phyloP scores from a whole-genome alignment of 352 stramenopile species.

The Phytophthora europaea region DNA sequence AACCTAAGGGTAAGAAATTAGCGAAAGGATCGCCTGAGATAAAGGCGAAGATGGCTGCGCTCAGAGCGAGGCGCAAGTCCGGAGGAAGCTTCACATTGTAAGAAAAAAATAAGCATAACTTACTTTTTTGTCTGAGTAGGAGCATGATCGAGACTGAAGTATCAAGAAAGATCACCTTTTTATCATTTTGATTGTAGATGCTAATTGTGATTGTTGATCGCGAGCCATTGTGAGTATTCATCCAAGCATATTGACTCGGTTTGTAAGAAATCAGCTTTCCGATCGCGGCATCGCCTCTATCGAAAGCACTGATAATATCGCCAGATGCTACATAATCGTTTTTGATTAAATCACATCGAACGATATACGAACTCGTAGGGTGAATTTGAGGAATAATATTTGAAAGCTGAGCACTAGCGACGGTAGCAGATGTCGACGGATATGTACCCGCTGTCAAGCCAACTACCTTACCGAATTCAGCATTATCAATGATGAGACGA shows the following conservation, averaged over 20 bases:
- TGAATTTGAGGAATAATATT: conserved; percentile 19
- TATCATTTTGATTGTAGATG: conserved; percentile 28
- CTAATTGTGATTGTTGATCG: conserved; percentile 9
- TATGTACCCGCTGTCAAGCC: conserved; percentile 15
- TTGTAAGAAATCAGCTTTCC: conserved; percentile 18
- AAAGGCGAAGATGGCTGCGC: not conserved
- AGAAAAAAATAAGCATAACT: conserved; percentile 6
- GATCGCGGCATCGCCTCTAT: conserved; percentile 10
- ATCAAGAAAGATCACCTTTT: conserved; percentile 5
- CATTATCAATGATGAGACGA: conserved; percentile 27
- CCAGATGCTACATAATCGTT: conserved; percentile 26
- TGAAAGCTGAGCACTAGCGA: not conserved
- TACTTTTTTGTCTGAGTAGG: conserved; percentile 13
- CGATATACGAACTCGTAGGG: conserved; percentile 11
- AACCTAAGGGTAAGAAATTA: not conserved
- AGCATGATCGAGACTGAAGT: conserved; percentile 14
- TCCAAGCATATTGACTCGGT: conserved; percentile 24
- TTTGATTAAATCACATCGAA: conserved; percentile 31
- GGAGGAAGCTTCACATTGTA: conserved; percentile 11
- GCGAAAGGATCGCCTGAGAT: not conserved
- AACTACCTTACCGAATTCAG: conserved; percentile 13
- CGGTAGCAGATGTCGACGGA: conserved; percentile 4
- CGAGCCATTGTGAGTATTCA: conserved; percentile 13
- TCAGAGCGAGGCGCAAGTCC: not conserved
- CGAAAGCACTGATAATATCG: conserved; percentile 19